Conservation (phyloP, 1,139 yeast species). For the Scheffersomyces illinoinensis region DNA sequence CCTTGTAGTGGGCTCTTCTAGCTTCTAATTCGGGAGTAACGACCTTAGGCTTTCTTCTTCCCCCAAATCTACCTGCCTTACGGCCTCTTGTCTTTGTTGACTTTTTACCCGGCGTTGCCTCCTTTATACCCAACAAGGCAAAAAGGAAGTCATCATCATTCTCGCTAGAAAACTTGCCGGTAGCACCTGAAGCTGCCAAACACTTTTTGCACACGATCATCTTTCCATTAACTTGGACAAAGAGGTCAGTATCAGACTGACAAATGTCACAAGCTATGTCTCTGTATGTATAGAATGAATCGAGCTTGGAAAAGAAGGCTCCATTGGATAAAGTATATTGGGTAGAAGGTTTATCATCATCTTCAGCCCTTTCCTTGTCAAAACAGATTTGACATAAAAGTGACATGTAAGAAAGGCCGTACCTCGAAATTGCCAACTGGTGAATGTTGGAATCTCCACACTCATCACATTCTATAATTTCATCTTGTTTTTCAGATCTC, state of each 20-base stretch:
- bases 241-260: slow-evolving; percentile 39
- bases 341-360: slow-evolving; percentile 48
- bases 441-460: slow-evolving; percentile 59
- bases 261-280: slow-evolving; percentile 52
- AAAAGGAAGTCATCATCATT: slow-evolving; percentile 49
- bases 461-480: slow-evolving; percentile 54
- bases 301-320: slow-evolving; percentile 49
- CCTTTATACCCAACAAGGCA: slow-evolving; percentile 52
- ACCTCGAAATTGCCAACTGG: slow-evolving; percentile 50
- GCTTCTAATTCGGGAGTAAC: slow-evolving; percentile 37
- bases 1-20: slow-evolving; percentile 40
- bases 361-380: slow-evolving; percentile 40
- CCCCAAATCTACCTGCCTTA: slow-evolving; percentile 28
- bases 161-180: slow-evolving; percentile 41
- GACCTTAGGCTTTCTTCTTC: slow-evolving; percentile 25
- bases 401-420: slow-evolving; percentile 57
- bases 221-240: slow-evolving; percentile 31
- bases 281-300: slow-evolving; percentile 49
- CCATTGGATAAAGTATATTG: slow-evolving; percentile 57
- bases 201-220: slow-evolving; percentile 46
- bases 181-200: slow-evolving; percentile 16
- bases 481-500: slow-evolving; percentile 30
- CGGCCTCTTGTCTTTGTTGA: slow-evolving; percentile 18
- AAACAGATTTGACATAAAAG: slow-evolving; percentile 52
- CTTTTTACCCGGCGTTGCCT: slow-evolving; percentile 24